Evolutionary conservation across 2,329 filamentous ascomycete species (phyloP).

Genomic region (Talaromyces sp.): DNA sequence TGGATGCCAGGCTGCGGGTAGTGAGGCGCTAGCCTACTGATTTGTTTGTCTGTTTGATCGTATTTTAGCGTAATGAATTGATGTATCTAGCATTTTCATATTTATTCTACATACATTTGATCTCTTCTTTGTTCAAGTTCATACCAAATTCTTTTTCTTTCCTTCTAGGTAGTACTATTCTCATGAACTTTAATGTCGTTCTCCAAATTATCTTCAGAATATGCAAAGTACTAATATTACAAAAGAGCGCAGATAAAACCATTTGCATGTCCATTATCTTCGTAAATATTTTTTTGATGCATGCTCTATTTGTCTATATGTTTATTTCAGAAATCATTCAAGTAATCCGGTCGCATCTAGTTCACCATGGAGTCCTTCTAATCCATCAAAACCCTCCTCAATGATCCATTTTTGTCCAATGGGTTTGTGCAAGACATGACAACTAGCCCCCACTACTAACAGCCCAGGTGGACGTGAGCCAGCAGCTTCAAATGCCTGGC

Average conservation of each 20-base stretch:
- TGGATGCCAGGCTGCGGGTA: constrained; percentile 18
- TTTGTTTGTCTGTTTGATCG: not conserved
- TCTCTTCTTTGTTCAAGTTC: no score
- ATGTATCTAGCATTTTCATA: no score
- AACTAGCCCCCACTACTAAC: constrained; percentile 81
- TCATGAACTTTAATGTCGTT: no score
- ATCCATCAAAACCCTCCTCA: constrained; percentile 79
- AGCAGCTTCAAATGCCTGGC: constrained; percentile 80
- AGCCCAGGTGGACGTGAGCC: constrained; percentile 87
- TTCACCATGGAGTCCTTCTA: constrained; percentile 58
- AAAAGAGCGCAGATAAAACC: no score
- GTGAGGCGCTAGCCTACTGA: constrained; percentile 23
- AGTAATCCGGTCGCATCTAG: constrained; percentile 12
- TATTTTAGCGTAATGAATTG: not conserved
- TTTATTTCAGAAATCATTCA: no score
- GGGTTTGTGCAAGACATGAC: constrained; percentile 70
- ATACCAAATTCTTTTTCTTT: no score
- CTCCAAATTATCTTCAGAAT: no score
- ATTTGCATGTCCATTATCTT: not conserved
- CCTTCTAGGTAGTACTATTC: no score
- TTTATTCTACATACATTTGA: no score
- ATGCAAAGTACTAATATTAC: no score
- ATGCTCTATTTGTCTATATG: not conserved
- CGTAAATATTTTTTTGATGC: constrained; percentile 14
- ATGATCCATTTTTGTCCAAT: constrained; percentile 72